These are phyloP conservation scores for Cenchrus fungigraminus DNA, from an alignment of 176 grass and related monocot genomes.

Conservation along the genomic window DNA sequence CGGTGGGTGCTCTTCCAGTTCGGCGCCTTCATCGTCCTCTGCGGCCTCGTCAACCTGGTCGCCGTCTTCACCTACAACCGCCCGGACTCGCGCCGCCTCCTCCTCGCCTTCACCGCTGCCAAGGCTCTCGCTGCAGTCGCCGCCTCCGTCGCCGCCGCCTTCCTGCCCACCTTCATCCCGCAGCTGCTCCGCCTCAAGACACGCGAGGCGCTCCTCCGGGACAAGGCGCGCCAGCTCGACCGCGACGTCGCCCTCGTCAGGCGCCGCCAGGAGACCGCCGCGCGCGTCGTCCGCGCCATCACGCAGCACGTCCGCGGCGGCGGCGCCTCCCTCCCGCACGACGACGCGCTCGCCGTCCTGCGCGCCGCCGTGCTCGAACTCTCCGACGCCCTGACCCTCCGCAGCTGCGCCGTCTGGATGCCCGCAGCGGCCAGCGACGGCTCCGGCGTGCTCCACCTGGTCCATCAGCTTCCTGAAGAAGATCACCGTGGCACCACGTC, in stretches of 20 bases:
- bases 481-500: neutral
- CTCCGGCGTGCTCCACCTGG: slow-evolving; percentile 38
- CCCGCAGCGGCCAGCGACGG: slow-evolving; percentile 20
- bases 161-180: slow-evolving; percentile 64
- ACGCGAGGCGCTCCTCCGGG: slow-evolving; percentile 57
- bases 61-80: neutral
- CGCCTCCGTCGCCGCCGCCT: slow-evolving; percentile 56
- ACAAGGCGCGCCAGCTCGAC: slow-evolving; percentile 15
- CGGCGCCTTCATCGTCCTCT: too few relatives aligned
- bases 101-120: slow-evolving; percentile 52
- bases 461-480: slow-evolving; percentile 44
- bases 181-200: slow-evolving; percentile 67
- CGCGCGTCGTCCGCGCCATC: slow-evolving; percentile 62
- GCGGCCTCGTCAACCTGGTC: neutral
- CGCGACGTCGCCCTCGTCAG: slow-evolving; percentile 23
- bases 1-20: too few relatives aligned
- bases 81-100: slow-evolving; percentile 55
- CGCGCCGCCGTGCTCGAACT: slow-evolving; percentile 77
- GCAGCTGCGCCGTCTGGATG: slow-evolving; percentile 79
- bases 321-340: neutral
- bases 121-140: slow-evolving; percentile 63
- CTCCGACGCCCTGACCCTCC: slow-evolving; percentile 57
- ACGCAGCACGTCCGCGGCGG: slow-evolving; percentile 44
- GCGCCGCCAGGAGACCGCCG: slow-evolving; percentile 58
- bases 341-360: slow-evolving; percentile 57